Evolutionary conservation across 768 basidiomycete species (phyloP).

Genomic region (Leucocoprinus sp.): DNA sequence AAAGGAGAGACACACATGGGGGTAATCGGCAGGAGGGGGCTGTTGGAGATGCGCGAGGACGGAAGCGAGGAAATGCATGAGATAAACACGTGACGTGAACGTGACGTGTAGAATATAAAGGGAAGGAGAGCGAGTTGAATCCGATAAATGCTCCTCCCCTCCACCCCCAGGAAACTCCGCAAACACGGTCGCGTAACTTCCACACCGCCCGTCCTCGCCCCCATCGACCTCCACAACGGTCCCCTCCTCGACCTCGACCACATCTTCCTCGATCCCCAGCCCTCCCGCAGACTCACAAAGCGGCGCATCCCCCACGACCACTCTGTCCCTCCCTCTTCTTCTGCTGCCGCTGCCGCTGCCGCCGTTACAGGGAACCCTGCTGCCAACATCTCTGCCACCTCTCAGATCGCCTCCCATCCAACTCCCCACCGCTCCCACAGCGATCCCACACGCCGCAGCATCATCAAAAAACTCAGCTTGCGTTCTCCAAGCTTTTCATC

Average conservation of each 20-base stretch:
- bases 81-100: background rate
- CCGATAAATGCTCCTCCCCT: background rate
- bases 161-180: constrained; percentile 6
- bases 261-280: constrained; percentile 6
- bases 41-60: constrained; percentile 18
- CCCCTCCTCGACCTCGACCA: constrained; percentile 8
- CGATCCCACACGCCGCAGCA: constrained; percentile 3
- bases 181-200: background rate
- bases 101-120: constrained; percentile 2
- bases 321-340: constrained; percentile 8
- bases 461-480: constrained; percentile 12
- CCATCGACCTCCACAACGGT: constrained; percentile 5
- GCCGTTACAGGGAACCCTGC: constrained; percentile 1
- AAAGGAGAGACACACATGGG: constrained; percentile 74
- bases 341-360: constrained; percentile 10
- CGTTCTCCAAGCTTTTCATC: constrained; percentile 3
- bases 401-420: constrained; percentile 6
- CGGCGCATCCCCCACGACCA: constrained; percentile 7
- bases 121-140: background rate
- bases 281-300: constrained; percentile 5
- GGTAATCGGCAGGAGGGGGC: constrained; percentile 24
- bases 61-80: constrained; percentile 15
- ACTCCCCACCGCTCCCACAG: constrained; percentile 3
- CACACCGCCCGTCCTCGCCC: constrained; percentile 5
- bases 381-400: background rate